Percentiles rank a stretch among this genome's conserved stretches.
phyloP scores from a whole-genome alignment of 208 protist genomes.

The Wallacemonas collosoma region DNA sequence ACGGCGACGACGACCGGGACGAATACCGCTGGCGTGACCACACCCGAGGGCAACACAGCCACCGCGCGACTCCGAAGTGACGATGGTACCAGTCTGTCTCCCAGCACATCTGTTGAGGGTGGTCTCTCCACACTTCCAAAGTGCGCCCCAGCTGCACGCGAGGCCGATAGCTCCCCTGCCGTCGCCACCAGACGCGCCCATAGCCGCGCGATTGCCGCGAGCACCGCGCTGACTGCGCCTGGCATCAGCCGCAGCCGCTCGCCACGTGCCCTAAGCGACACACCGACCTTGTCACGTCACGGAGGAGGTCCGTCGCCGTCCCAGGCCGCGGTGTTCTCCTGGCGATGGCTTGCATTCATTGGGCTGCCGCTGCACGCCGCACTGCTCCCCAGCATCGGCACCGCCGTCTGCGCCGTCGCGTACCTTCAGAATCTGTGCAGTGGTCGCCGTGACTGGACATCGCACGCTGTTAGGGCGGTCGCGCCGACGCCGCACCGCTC shows the following conservation, averaged over 20 bases:
- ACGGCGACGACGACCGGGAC: too few relatives aligned
- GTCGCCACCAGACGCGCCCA: too few relatives aligned
- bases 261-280: neutral
- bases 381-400: neutral
- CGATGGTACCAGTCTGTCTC: constrained; percentile 1
- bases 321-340: neutral
- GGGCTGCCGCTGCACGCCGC: neutral
- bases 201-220: too few relatives aligned
- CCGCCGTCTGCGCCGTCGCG: neutral
- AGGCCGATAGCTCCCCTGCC: too few relatives aligned
- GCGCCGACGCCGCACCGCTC: too few relatives aligned
- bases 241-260: neutral
- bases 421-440: neutral
- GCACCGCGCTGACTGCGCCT: neutral
- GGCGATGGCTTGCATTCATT: neutral
- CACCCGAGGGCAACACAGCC: neutral
- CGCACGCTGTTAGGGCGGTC: neutral
- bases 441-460: neutral
- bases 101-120: neutral
- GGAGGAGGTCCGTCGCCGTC: neutral
- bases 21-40: neutral
- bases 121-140: too few relatives aligned
- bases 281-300: neutral
- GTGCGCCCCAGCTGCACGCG: too few relatives aligned
- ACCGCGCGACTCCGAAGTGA: neutral